Evolutionary conservation across 768 basidiomycete species (phyloP).

Genomic region (Lentinus tigrinus): DNA sequence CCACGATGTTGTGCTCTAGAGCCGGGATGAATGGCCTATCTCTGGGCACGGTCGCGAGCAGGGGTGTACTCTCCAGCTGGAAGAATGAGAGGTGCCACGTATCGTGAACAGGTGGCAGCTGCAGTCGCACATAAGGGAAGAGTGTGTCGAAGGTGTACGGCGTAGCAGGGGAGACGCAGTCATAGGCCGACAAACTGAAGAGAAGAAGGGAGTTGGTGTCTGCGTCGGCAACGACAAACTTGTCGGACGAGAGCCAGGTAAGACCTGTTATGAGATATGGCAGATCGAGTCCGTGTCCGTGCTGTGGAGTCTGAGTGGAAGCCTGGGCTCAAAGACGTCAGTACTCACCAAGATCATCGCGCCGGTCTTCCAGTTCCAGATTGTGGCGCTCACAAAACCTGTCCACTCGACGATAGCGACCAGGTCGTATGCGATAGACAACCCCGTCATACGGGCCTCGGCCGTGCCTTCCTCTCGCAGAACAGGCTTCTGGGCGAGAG

Average conservation of each 20-base stretch:
- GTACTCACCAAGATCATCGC: slow-evolving; percentile 40
- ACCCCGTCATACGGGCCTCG: slow-evolving; percentile 30
- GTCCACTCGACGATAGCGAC: slow-evolving; percentile 40
- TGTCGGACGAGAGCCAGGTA: slow-evolving; percentile 43
- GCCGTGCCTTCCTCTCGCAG: slow-evolving; percentile 27
- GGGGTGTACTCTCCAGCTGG: slow-evolving; percentile 2
- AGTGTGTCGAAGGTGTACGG: not conserved
- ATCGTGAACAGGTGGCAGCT: slow-evolving; percentile 3
- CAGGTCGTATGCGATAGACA: slow-evolving; percentile 56
- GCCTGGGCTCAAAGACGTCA: not conserved
- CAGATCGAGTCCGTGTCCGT: slow-evolving; percentile 24
- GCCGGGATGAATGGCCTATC: slow-evolving; percentile 23
- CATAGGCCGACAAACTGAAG: slow-evolving; percentile 24
- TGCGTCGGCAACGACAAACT: slow-evolving; percentile 36
- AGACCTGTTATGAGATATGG: slow-evolving; percentile 39
- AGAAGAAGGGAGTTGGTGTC: slow-evolving; percentile 42
- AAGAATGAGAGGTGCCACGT: slow-evolving; percentile 10
- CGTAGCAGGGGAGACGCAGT: not conserved
- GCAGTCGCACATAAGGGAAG: not conserved
- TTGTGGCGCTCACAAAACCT: slow-evolving; percentile 31
- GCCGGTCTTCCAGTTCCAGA: slow-evolving; percentile 56
- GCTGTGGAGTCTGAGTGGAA: slow-evolving; percentile 24
- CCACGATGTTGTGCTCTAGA: slow-evolving; percentile 25
- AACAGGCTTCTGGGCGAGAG: slow-evolving; percentile 34
- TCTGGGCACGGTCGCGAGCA: slow-evolving; percentile 15